These are phyloP conservation scores for Camelina sativa DNA, from an alignment of 345 rosid genomes.

Conservation along the genomic window DNA sequence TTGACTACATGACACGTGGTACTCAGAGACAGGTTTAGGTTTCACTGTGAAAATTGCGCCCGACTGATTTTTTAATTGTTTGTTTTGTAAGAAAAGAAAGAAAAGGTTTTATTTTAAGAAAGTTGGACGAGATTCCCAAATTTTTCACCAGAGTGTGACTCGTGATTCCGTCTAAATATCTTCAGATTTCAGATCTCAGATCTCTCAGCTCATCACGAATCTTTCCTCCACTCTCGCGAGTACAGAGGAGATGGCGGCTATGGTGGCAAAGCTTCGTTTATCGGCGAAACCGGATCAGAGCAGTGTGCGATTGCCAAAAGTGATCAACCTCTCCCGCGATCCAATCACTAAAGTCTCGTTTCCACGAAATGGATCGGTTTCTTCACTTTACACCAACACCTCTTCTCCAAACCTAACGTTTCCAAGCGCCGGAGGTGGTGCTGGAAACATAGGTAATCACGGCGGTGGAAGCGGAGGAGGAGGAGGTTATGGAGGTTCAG, in stretches of 20 bases:
- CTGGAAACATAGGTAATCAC: conserved; percentile 39
- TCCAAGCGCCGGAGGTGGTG: conserved; percentile 49
- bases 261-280: conserved; percentile 45
- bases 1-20: conserved; percentile 35
- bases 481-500: conserved; percentile 36
- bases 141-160: neutral
- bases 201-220: conserved; percentile 18
- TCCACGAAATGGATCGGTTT: conserved; percentile 38
- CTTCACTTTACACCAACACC: conserved; percentile 32
- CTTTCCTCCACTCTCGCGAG: neutral
- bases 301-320: conserved; percentile 21
- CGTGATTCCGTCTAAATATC: conserved; percentile 6
- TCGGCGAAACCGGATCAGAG: conserved; percentile 42
- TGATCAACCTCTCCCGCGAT: conserved; percentile 37
- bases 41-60: conserved; percentile 24
- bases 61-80: neutral
- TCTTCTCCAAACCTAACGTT: conserved; percentile 31
- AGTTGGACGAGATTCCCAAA: conserved; percentile 5
- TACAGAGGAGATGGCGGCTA: conserved; percentile 44
- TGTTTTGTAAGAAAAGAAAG: neutral
- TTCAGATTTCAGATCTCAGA: neutral
- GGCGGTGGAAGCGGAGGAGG: conserved; percentile 40
- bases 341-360: conserved; percentile 31
- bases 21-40: conserved; percentile 6
- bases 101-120: neutral